phyloP scores from a whole-genome alignment of 2,329 filamentous ascomycete genomes.

The Coleophoma cylindrospora region DNA sequence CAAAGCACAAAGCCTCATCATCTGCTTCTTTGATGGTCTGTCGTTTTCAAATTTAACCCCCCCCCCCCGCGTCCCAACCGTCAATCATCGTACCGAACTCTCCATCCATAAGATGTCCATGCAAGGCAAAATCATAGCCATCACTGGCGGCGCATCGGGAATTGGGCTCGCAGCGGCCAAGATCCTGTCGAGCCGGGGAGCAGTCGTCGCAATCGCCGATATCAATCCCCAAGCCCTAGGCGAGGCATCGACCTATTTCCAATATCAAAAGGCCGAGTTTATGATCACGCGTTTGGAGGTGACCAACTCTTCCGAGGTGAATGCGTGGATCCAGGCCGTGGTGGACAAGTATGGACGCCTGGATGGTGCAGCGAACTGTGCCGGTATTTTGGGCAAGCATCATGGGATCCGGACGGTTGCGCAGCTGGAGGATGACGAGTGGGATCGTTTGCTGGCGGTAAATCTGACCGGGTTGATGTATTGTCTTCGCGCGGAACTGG shows the following conservation, averaged over 20 bases:
- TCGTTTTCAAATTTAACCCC: no score
- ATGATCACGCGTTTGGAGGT: conserved; percentile 29
- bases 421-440: conserved; percentile 31
- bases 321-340: conserved; percentile 31
- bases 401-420: conserved; percentile 23
- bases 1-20: no score
- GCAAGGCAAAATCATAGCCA: conserved; percentile 56
- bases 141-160: conserved; percentile 73
- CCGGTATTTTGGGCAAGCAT: conserved; percentile 31
- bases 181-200: conserved; percentile 17
- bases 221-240: conserved; percentile 12
- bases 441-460: conserved; percentile 31
- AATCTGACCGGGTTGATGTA: conserved; percentile 33
- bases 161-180: conserved; percentile 72
- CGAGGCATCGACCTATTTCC: conserved; percentile 27
- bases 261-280: conserved; percentile 12
- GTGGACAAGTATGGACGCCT: conserved; percentile 29
- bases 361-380: conserved; percentile 46
- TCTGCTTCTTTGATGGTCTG: no score
- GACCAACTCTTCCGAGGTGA: conserved; percentile 21
- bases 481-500: conserved; percentile 31
- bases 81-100: background rate
- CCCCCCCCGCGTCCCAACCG: background rate
- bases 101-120: conserved; percentile 16
- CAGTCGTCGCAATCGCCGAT: conserved; percentile 21